Conservation (phyloP, 1,284 basidiomycete genomes). For the Ustilago crameri region DNA sequence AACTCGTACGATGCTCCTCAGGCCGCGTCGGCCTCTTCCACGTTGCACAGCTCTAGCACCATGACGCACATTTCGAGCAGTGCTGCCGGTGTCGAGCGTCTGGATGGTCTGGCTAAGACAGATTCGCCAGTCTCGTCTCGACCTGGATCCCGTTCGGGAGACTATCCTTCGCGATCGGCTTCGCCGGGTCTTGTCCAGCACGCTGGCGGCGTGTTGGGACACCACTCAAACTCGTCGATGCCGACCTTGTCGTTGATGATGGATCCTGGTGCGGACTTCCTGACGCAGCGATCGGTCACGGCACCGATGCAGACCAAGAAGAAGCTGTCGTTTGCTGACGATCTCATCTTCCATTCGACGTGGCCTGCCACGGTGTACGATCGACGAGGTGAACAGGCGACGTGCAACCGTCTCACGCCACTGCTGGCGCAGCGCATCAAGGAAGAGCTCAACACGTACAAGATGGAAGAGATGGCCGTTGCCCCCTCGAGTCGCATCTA, state of each 20-base stretch:
- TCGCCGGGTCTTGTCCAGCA: constrained; percentile 44
- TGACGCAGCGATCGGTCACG: constrained; percentile 59
- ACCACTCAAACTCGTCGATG: constrained; percentile 72
- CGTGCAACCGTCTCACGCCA: constrained; percentile 94
- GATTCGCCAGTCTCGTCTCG: constrained; percentile 48
- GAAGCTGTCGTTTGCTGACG: constrained; percentile 83
- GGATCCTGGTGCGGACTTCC: constrained; percentile 69
- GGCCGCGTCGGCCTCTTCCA: constrained; percentile 16
- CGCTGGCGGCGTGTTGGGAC: constrained; percentile 49
- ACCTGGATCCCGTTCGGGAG: constrained; percentile 35
- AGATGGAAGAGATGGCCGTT: constrained; percentile 98
- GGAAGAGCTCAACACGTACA: constrained; percentile 82
- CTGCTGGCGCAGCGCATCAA: constrained; percentile 93
- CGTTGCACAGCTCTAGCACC: constrained; percentile 33
- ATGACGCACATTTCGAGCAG: constrained; percentile 61
- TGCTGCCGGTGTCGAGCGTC: constrained; percentile 55
- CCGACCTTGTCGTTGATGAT: constrained; percentile 85
- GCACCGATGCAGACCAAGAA: constrained; percentile 75
- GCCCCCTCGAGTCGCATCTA: constrained; percentile 71
- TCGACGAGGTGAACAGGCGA: constrained; percentile 91
- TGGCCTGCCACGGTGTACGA: constrained; percentile 92
- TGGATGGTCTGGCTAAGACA: constrained; percentile 56
- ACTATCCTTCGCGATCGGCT: constrained; percentile 28
- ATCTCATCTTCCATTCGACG: constrained; percentile 93
- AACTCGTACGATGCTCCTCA: constrained; percentile 68